phyloP scores from a whole-genome alignment of 768 basidiomycete species.

The Termitomyces sp. region DNA sequence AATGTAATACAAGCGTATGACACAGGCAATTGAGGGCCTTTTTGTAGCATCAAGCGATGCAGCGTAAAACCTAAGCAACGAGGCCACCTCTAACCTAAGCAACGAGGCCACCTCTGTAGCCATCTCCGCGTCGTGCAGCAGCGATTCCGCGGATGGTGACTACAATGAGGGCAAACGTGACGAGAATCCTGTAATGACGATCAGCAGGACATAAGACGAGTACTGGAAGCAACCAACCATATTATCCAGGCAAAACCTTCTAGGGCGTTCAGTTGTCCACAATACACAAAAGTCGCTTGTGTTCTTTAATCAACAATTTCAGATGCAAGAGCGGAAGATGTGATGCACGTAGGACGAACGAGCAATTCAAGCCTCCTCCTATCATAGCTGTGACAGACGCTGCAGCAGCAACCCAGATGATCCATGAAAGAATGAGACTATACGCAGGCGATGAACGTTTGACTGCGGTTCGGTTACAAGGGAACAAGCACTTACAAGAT shows the following conservation, averaged over 20 bases:
- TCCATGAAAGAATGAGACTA: constrained; percentile 69
- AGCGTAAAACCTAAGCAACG: constrained; percentile 20
- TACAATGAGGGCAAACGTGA: constrained; percentile 56
- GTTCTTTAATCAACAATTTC: constrained; percentile 21
- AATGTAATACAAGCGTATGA: neutral
- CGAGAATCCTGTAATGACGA: constrained; percentile 46
- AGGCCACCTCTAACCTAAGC: constrained; percentile 38
- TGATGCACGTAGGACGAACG: constrained; percentile 30
- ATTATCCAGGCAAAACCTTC: constrained; percentile 75
- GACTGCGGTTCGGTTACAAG: neutral
- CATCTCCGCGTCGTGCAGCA: constrained; percentile 63
- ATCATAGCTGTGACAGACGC: constrained; percentile 64
- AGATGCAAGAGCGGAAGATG: neutral
- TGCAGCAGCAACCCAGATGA: constrained; percentile 74
- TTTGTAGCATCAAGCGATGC: neutral
- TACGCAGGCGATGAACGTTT: neutral
- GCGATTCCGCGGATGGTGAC: constrained; percentile 59
- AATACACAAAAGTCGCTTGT: constrained; percentile 51
- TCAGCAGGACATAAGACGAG: neutral
- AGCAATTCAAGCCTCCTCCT: constrained; percentile 71
- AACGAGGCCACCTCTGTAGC: constrained; percentile 54
- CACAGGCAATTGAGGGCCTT: neutral
- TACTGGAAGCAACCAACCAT: constrained; percentile 42
- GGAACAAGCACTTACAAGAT: constrained; percentile 45
- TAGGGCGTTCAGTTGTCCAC: constrained; percentile 72